Evolutionary conservation across 208 protist species (phyloP).

Genomic region (Leishmania lainsoni): DNA sequence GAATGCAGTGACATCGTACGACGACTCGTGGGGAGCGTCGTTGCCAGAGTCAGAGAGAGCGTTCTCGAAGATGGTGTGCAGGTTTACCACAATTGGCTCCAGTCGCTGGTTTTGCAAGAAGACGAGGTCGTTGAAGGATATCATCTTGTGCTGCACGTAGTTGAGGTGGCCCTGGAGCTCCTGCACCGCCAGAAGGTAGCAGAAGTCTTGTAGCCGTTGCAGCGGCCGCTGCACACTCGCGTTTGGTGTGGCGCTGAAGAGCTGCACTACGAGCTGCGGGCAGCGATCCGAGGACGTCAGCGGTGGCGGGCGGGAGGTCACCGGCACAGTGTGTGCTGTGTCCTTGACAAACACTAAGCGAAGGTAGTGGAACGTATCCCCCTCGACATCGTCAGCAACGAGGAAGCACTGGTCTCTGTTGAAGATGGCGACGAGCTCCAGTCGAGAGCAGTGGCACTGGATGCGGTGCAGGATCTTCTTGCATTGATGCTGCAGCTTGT

Average conservation of each 20-base stretch:
- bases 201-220: slow-evolving; percentile 84
- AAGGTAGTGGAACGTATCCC: slow-evolving; percentile 88
- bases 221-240: slow-evolving; percentile 63
- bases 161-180: slow-evolving; percentile 88
- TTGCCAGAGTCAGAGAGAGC: neutral
- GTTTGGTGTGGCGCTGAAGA: slow-evolving; percentile 77
- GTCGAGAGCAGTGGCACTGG: slow-evolving; percentile 63
- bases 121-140: slow-evolving; percentile 84
- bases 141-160: slow-evolving; percentile 84
- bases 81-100: slow-evolving; percentile 53
- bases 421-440: slow-evolving; percentile 85
- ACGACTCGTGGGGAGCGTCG: neutral
- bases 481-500: slow-evolving; percentile 91
- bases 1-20: neutral
- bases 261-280: slow-evolving; percentile 77
- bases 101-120: slow-evolving; percentile 81
- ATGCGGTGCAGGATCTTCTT: slow-evolving; percentile 79
- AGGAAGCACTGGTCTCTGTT: slow-evolving; percentile 90
- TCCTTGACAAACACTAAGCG: slow-evolving; percentile 88
- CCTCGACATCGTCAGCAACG: slow-evolving; percentile 76
- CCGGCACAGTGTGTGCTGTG: slow-evolving; percentile 45
- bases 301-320: slow-evolving; percentile 47
- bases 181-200: slow-evolving; percentile 85
- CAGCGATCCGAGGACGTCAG: slow-evolving; percentile 64
- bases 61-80: slow-evolving; percentile 21